Base-by-base conservation (phyloP, 2,329 filamentous ascomycete genomes). In the Apiospora hydei region DNA sequence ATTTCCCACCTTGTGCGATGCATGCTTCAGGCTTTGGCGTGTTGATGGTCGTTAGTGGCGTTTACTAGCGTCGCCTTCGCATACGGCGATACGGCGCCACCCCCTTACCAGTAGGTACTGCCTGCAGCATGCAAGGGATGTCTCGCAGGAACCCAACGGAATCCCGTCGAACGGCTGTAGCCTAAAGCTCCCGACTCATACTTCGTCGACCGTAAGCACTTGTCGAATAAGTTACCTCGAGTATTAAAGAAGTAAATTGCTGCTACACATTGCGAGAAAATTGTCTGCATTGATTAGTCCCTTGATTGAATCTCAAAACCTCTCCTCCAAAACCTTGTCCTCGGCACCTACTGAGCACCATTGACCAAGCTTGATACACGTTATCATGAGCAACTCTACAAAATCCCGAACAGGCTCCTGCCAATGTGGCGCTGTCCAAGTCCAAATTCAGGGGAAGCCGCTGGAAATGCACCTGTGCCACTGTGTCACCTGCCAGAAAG, bases 351-450 rank as follows among this genome's bases (percentile, higher is more conserved):
- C 41, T 10, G 1, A 41, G n/a, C 30, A n/a, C 10, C 41, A 64
- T 6, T 38, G 0, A 38, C 8, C 11, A n/a, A 2, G 13, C 7
- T 21, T 10, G 8, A 41, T 21, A 26, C 13, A 8, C 10, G 4
- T n/a, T 18, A 41, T 18, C 18, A 64, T 64, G 57, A 41, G 57
- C 57, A 34, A 64, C 18, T 6, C 21, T 5, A 21, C 21, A n/a
- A 30, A 34, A 24, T n/a, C 57, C n/a, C 57, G 30, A n/a, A 64
- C 24, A 24, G 67, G 67, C 44, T 69, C 67, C 7, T 69, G 67
- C 44, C 26, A 13, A n/a, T 69, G 67, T 24, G 67, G 67, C 24
- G 67, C 44, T 38, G 26, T 69, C 16, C 44, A 30, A 8, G 44
- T 69, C 11, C 44, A 7, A 4, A 49, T 69, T 8, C 26, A 38